Evolutionary conservation across 2,329 filamentous ascomycete species (phyloP).

Genomic region (Grosmannia serpens): DNA sequence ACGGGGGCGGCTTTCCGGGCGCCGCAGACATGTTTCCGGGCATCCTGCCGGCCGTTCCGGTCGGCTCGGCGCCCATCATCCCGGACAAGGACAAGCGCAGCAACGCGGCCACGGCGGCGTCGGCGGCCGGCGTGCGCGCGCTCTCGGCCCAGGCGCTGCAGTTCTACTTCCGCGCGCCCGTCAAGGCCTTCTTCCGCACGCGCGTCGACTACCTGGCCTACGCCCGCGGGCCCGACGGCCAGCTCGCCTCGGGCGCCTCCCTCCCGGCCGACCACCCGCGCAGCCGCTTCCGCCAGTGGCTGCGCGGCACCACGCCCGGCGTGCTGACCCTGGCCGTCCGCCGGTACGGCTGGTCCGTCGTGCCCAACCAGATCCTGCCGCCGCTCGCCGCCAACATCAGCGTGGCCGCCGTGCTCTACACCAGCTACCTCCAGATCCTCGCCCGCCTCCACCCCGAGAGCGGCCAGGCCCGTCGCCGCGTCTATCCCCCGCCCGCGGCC

Average conservation of each 20-base stretch:
- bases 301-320: slow-evolving; percentile 57
- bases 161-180: slow-evolving; percentile 85
- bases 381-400: slow-evolving; percentile 63
- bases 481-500: slow-evolving; percentile 58
- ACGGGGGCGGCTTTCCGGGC: background rate
- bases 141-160: slow-evolving; percentile 73
- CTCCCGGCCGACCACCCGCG: slow-evolving; percentile 15
- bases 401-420: slow-evolving; percentile 65
- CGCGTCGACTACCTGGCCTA: slow-evolving; percentile 71
- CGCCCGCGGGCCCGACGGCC: slow-evolving; percentile 31
- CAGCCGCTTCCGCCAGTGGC: slow-evolving; percentile 32
- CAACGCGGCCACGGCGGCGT: slow-evolving; percentile 59
- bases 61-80: slow-evolving; percentile 16
- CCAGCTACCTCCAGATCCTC: slow-evolving; percentile 61
- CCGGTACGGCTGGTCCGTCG: slow-evolving; percentile 61
- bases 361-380: slow-evolving; percentile 67
- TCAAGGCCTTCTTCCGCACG: slow-evolving; percentile 86
- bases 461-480: slow-evolving; percentile 40
- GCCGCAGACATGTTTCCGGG: slow-evolving; percentile 15
- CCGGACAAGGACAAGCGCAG: slow-evolving; percentile 37
- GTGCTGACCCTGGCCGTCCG: slow-evolving; percentile 56
- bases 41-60: slow-evolving; percentile 33
- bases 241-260: slow-evolving; percentile 12
- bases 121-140: slow-evolving; percentile 73
- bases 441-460: slow-evolving; percentile 56